A percentile compares a stretch with the other conserved stretches of the same genome.
These are phyloP conservation scores for Paspalum notatum DNA, from an alignment of 176 grass and related monocot species.

Conservation along the genomic window DNA sequence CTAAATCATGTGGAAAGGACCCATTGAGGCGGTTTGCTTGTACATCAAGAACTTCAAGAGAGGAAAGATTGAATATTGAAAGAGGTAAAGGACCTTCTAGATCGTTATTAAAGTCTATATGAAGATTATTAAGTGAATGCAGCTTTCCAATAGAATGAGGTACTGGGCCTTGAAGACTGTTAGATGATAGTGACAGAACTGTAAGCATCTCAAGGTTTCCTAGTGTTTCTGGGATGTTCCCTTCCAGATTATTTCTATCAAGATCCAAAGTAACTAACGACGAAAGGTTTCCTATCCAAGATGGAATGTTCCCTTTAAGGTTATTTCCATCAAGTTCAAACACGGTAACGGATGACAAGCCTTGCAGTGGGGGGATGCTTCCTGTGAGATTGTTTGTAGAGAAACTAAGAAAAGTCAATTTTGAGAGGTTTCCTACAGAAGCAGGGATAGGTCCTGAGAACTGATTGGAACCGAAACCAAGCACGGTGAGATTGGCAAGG, in stretches of 20 bases:
- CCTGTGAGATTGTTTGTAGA: slow-evolving; percentile 23
- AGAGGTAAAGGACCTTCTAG: slow-evolving; percentile 26
- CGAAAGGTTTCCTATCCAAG: slow-evolving; percentile 38
- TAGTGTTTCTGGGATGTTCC: slow-evolving; percentile 39
- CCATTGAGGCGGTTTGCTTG: neutral
- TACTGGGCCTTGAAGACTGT: slow-evolving; percentile 21
- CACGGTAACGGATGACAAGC: neutral
- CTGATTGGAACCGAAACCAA: slow-evolving; percentile 19
- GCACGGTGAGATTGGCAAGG: neutral
- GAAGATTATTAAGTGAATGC: neutral
- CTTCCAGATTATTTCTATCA: slow-evolving; percentile 19
- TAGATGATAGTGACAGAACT: neutral
- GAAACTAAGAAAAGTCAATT: neutral
- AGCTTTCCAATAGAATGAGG: slow-evolving; percentile 10
- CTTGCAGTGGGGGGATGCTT: slow-evolving; percentile 28
- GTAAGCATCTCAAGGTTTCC: slow-evolving; percentile 11
- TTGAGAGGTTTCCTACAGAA: slow-evolving; percentile 30
- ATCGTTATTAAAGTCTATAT: neutral
- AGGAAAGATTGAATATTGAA: slow-evolving; percentile 34
- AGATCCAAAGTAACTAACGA: slow-evolving; percentile 11
- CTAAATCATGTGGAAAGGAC: neutral
- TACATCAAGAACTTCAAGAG: neutral
- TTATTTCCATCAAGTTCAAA: slow-evolving; percentile 7
- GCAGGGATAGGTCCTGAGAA: slow-evolving; percentile 10
- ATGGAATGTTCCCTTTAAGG: slow-evolving; percentile 20